These are phyloP conservation scores for Aspergillus quadricinctus DNA, from an alignment of 2,329 filamentous ascomycete genomes.

Conservation along the genomic window DNA sequence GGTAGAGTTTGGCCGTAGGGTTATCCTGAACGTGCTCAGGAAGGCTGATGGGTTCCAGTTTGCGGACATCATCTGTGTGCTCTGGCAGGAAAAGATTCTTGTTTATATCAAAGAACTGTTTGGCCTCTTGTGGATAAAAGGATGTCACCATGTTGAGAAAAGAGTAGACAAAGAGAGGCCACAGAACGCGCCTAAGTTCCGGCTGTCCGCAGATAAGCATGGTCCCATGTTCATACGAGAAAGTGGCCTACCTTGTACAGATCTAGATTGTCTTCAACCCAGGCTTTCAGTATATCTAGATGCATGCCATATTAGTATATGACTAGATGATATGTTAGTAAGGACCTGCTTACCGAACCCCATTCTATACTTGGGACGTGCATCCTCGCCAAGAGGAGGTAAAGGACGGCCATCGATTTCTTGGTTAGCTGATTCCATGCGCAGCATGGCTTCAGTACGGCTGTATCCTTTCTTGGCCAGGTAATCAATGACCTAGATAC, in stretches of 20 bases:
- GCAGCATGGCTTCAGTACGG: conserved; percentile 84
- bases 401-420: conserved; percentile 77
- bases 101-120: conserved; percentile 67
- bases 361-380: conserved; percentile 71
- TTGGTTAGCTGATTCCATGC: conserved; percentile 81
- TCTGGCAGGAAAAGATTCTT: conserved; percentile 67
- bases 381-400: conserved; percentile 61
- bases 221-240: background rate
- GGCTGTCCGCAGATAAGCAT: conserved; percentile 50
- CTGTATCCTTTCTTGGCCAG: conserved; percentile 92
- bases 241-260: conserved; percentile 71
- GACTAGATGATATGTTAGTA: background rate
- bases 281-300: conserved; percentile 65
- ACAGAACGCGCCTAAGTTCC: conserved; percentile 80
- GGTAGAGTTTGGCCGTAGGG: conserved; percentile 72
- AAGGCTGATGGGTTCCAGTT: conserved; percentile 68
- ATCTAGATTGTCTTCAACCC: conserved; percentile 88
- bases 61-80: conserved; percentile 74
- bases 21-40: conserved; percentile 77
- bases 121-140: conserved; percentile 66
- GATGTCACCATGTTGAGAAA: conserved; percentile 75
- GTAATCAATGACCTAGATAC: conserved; percentile 77
- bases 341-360: conserved; percentile 55
- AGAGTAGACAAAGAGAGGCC: conserved; percentile 92
- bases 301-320: background rate